phyloP scores from a whole-genome alignment of 331 rosid species.

The Quercus lobata region DNA sequence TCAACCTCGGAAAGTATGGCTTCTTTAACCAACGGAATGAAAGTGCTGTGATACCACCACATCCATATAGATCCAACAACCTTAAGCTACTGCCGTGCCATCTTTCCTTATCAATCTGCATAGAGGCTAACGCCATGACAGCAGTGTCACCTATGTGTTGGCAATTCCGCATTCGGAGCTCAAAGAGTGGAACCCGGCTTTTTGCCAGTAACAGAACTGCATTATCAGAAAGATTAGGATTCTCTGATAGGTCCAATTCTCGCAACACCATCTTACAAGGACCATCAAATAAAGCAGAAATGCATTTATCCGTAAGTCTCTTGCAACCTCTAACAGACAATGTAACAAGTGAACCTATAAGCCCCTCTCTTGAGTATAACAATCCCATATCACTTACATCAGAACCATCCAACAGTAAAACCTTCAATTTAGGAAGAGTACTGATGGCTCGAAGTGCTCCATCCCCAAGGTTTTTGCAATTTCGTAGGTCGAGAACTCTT shows the following conservation, averaged over 20 bases:
- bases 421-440: slow-evolving; percentile 51
- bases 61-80: slow-evolving; percentile 76
- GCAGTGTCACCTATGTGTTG: slow-evolving; percentile 79
- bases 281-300: slow-evolving; percentile 66
- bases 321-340: slow-evolving; percentile 90
- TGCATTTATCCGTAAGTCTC: slow-evolving; percentile 86
- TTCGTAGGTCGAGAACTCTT: slow-evolving; percentile 74
- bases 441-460: slow-evolving; percentile 68
- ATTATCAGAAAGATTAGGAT: slow-evolving; percentile 75
- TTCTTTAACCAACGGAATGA: slow-evolving; percentile 86
- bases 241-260: slow-evolving; percentile 86
- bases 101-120: slow-evolving; percentile 66
- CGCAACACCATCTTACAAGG: slow-evolving; percentile 46
- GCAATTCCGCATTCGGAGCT: slow-evolving; percentile 82
- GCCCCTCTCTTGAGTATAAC: slow-evolving; percentile 52
- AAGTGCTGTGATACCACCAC: slow-evolving; percentile 80
- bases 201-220: slow-evolving; percentile 64
- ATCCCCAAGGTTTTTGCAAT: slow-evolving; percentile 87
- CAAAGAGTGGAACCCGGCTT: slow-evolving; percentile 55
- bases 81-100: slow-evolving; percentile 72
- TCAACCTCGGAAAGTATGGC: slow-evolving; percentile 91
- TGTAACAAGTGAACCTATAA: slow-evolving; percentile 54
- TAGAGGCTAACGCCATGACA: slow-evolving; percentile 87
- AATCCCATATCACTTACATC: slow-evolving; percentile 77
- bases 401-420: slow-evolving; percentile 69